These are phyloP conservation scores for Cystobasidium sp. DNA, from an alignment of 1,284 basidiomycete species.

Conservation along the genomic window DNA sequence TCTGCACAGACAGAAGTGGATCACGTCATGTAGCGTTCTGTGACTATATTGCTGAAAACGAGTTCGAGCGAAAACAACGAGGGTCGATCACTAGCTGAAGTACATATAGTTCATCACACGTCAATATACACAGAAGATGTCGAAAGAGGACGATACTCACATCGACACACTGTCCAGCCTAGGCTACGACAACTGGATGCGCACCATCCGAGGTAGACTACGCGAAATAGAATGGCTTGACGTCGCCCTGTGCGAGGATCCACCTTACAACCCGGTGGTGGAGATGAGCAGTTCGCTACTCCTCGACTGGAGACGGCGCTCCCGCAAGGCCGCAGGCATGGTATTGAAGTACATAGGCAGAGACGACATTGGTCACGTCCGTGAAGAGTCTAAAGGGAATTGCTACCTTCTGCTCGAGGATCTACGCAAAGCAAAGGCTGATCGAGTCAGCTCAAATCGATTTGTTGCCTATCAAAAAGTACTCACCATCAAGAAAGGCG, in stretches of 20 bases:
- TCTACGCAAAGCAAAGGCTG: neutral
- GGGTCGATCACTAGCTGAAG: neutral
- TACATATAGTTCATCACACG: too few species aligned
- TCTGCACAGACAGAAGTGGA: neutral
- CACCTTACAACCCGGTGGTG: neutral
- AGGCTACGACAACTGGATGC: too few species aligned
- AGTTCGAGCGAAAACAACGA: neutral
- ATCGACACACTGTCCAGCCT: too few species aligned
- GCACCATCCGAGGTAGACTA: too few species aligned
- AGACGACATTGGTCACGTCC: neutral
- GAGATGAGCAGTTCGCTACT: neutral
- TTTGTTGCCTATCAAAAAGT: neutral
- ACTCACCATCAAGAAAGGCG: neutral
- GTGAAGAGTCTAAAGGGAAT: neutral
- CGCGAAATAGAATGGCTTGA: too few species aligned
- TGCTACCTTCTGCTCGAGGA: neutral
- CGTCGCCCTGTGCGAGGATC: neutral
- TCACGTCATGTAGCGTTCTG: neutral
- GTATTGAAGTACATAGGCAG: neutral
- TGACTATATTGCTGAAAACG: neutral
- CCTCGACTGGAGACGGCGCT: neutral
- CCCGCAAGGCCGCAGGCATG: neutral
- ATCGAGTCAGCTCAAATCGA: conserved; percentile 5
- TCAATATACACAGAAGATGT: too few species aligned
- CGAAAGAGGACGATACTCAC: too few species aligned